Percentiles rank a stretch among this genome's conserved stretches.
Evolutionary conservation across 306 rosid genomes (phyloP).

Genomic region (Gillenia trifoliata): DNA sequence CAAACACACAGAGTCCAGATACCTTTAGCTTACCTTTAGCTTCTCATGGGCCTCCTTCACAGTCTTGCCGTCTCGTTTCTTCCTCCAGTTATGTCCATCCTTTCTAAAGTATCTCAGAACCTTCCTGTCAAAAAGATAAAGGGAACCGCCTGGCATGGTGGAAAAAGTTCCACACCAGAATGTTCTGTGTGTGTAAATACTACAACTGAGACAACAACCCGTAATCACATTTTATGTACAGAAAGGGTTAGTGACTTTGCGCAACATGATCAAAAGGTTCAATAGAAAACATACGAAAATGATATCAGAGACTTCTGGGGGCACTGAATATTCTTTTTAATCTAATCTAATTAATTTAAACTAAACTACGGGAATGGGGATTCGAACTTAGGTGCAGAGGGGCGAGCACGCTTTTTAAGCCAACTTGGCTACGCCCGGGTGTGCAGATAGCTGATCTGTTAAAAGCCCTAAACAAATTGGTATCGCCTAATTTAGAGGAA

Average conservation of each 20-base stretch:
- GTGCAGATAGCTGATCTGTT: not conserved
- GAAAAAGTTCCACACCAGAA: conserved; percentile 17
- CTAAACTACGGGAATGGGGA: not conserved
- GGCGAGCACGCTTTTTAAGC: too few relatives aligned
- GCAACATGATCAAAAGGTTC: not conserved
- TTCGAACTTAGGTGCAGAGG: too few relatives aligned
- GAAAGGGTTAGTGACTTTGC: not conserved
- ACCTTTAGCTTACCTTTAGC: conserved; percentile 55
- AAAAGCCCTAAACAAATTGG: not conserved
- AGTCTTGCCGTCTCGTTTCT: conserved; percentile 87
- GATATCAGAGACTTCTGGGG: not conserved
- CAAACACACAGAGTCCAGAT: conserved; percentile 8
- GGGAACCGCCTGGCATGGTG: conserved; percentile 70
- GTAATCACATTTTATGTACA: not conserved
- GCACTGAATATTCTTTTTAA: not conserved
- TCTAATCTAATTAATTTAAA: not conserved
- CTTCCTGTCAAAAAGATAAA: conserved; percentile 82
- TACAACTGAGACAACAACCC: not conserved
- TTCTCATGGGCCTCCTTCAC: conserved; percentile 96
- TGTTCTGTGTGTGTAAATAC: not conserved
- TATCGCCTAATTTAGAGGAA: not conserved
- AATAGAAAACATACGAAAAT: not conserved
- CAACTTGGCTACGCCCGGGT: not conserved
- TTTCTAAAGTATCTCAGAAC: conserved; percentile 87
- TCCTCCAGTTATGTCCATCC: conserved; percentile 95